Evolutionary conservation across 179 eudicot species (phyloP).

Genomic region (Vitellaria paradoxa): DNA sequence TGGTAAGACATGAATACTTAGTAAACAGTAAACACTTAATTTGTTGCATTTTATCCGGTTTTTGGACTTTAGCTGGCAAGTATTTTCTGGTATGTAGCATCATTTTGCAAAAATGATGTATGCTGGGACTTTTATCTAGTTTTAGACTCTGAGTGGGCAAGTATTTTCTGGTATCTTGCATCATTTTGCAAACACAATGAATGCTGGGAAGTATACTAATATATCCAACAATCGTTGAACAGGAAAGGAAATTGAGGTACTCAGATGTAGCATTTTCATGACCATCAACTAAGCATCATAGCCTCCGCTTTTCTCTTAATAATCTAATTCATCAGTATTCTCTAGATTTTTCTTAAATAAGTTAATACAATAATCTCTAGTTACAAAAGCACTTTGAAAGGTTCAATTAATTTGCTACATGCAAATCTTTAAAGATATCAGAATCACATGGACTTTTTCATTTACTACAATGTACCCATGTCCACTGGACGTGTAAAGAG

Average conservation of each 20-base stretch:
- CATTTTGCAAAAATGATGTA: background rate
- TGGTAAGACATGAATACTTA: conserved; percentile 43
- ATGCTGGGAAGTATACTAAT: background rate
- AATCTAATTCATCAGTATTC: background rate
- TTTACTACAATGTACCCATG: too few relatives aligned
- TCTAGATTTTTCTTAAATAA: background rate
- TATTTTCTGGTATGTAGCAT: background rate
- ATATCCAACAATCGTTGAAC: too few relatives aligned
- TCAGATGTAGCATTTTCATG: too few relatives aligned
- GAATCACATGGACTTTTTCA: too few relatives aligned
- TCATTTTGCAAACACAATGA: background rate
- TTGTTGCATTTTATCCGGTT: conserved; percentile 6
- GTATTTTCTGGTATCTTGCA: background rate
- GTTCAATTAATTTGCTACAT: too few relatives aligned
- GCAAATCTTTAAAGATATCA: too few relatives aligned
- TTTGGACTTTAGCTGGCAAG: background rate
- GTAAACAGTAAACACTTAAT: background rate
- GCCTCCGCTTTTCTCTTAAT: background rate
- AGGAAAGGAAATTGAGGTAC: too few relatives aligned
- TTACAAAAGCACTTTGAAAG: too few relatives aligned
- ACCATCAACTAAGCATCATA: too few relatives aligned
- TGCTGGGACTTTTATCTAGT: conserved; percentile 2
- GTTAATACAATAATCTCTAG: too few relatives aligned
- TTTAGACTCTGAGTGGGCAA: background rate
- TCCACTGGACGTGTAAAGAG: too few relatives aligned